A percentile compares a stretch with the other conserved stretches of the same genome.
Evolutionary conservation across 208 protist species (phyloP).

Genomic region (Acanthamoeba polyphaga): DNA sequence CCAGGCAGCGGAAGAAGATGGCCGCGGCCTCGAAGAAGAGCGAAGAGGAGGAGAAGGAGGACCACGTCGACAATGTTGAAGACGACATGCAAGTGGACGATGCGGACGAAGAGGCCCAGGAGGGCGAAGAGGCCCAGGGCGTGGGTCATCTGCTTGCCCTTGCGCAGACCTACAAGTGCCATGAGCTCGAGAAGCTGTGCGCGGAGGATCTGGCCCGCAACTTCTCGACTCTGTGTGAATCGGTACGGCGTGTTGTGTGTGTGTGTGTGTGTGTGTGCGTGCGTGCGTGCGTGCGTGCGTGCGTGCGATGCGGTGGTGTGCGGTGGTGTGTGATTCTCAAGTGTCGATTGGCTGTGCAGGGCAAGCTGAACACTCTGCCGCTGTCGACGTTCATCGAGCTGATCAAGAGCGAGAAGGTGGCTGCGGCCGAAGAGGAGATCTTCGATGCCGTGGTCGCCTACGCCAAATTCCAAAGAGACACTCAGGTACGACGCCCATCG

Average conservation of each 20-base stretch:
- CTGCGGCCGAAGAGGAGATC: slow-evolving; percentile 28
- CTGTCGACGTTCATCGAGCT: slow-evolving; percentile 50
- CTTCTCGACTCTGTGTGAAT: neutral
- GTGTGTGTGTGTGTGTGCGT: neutral
- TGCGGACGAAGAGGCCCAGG: neutral
- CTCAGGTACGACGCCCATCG: neutral
- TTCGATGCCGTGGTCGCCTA: neutral
- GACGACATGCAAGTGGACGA: neutral
- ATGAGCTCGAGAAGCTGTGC: slow-evolving; percentile 18
- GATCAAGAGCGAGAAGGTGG: slow-evolving; percentile 55
- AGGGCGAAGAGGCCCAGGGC: too few relatives aligned
- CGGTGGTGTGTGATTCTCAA: too few relatives aligned
- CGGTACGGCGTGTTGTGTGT: neutral
- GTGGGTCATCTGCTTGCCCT: neutral
- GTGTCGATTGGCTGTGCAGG: neutral
- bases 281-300: too few relatives aligned
- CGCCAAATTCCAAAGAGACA: neutral
- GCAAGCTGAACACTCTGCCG: slow-evolving; percentile 38
- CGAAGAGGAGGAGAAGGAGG: neutral
- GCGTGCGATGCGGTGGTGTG: neutral
- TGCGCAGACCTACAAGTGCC: slow-evolving; percentile 11
- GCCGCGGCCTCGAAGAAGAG: neutral
- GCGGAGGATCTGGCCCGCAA: slow-evolving; percentile 6
- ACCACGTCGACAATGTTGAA: neutral
- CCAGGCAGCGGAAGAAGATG: neutral